Percentiles rank a stretch among this genome's conserved stretches.
Evolutionary conservation across 805 yeast species (phyloP).

Genomic region (Metschnikowia rubicola): DNA sequence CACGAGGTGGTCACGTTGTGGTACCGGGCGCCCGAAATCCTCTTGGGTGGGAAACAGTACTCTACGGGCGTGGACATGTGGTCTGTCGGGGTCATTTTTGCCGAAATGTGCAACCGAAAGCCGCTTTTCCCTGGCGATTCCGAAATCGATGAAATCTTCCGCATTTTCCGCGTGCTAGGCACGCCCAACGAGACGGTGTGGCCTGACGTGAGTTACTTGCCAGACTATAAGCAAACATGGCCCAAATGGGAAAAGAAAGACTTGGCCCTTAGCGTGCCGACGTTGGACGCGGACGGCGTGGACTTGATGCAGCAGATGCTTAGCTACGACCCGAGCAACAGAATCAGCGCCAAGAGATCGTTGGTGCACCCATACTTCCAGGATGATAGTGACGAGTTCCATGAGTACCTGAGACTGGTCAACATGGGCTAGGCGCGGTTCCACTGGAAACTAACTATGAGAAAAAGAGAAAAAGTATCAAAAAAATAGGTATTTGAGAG

Average conservation of each 20-base stretch:
- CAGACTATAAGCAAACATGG: slow-evolving; percentile 90
- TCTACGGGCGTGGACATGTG: slow-evolving; percentile 98
- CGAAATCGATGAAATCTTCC: slow-evolving; percentile 93
- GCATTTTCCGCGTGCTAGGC: slow-evolving; percentile 88
- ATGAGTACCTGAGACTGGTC: slow-evolving; percentile 36
- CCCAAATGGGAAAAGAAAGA: slow-evolving; percentile 84
- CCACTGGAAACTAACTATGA: background rate
- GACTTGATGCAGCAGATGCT: slow-evolving; percentile 77
- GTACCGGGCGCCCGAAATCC: slow-evolving; percentile 96
- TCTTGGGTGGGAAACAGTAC: slow-evolving; percentile 94
- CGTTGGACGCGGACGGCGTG: slow-evolving; percentile 77
- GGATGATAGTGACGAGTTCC: slow-evolving; percentile 39
- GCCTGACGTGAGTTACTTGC: slow-evolving; percentile 91
- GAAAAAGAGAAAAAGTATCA: too few species aligned
- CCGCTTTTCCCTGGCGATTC: slow-evolving; percentile 97
- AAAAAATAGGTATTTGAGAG: background rate
- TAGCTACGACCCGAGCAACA: slow-evolving; percentile 86
- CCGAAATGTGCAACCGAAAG: slow-evolving; percentile 94
- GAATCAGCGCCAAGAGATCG: slow-evolving; percentile 94
- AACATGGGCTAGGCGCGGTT: slow-evolving; percentile 31
- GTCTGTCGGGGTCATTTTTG: slow-evolving; percentile 97
- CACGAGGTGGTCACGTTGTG: slow-evolving; percentile 97
- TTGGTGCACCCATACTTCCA: slow-evolving; percentile 82
- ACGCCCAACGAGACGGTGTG: slow-evolving; percentile 90
- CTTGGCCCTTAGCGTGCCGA: slow-evolving; percentile 69